Percentiles rank a stretch among this genome's conserved stretches.
These are phyloP conservation scores for Cladosporium oxysporum DNA, from an alignment of 2,329 filamentous ascomycete species.

Conservation along the genomic window DNA sequence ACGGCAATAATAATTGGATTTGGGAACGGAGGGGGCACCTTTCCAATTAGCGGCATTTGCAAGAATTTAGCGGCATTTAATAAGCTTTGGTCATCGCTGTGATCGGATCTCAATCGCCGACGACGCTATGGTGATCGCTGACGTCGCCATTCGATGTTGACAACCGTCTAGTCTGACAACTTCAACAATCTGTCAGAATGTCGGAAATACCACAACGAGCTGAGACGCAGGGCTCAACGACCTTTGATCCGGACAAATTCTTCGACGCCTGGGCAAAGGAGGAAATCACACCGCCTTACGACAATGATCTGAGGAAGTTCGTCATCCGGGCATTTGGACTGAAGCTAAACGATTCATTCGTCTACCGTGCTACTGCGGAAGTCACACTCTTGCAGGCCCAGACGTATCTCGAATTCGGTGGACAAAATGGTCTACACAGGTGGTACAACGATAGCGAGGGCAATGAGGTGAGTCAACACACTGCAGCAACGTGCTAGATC, in stretches of 20 bases:
- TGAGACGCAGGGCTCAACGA: slow-evolving; percentile 43
- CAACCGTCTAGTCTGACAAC: neutral
- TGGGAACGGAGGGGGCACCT: neutral
- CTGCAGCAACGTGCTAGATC: slow-evolving; percentile 8
- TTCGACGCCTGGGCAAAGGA: slow-evolving; percentile 47
- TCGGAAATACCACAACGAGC: slow-evolving; percentile 35
- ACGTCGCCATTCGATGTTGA: slow-evolving; percentile 10
- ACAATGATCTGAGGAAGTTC: slow-evolving; percentile 49
- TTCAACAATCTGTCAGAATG: slow-evolving; percentile 24
- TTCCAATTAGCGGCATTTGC: slow-evolving; percentile 8
- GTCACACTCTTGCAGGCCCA: slow-evolving; percentile 55
- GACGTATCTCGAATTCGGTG: slow-evolving; percentile 50
- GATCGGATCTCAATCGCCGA: neutral
- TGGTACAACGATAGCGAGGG: slow-evolving; percentile 52
- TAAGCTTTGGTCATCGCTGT: slow-evolving; percentile 10
- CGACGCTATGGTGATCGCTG: neutral
- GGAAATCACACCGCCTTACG: slow-evolving; percentile 39
- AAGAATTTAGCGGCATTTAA: neutral
- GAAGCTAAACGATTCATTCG: slow-evolving; percentile 47
- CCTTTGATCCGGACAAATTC: slow-evolving; percentile 50
- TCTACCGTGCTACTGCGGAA: slow-evolving; percentile 53
- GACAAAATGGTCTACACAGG: slow-evolving; percentile 49
- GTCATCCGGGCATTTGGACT: slow-evolving; percentile 53
- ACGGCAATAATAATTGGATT: slow-evolving; percentile 2
- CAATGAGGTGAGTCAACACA: slow-evolving; percentile 38